A percentile compares a stretch with the other conserved stretches of the same genome.
Evolutionary conservation across 805 yeast species (phyloP).

Genomic region (Ogataea paraovalis): DNA sequence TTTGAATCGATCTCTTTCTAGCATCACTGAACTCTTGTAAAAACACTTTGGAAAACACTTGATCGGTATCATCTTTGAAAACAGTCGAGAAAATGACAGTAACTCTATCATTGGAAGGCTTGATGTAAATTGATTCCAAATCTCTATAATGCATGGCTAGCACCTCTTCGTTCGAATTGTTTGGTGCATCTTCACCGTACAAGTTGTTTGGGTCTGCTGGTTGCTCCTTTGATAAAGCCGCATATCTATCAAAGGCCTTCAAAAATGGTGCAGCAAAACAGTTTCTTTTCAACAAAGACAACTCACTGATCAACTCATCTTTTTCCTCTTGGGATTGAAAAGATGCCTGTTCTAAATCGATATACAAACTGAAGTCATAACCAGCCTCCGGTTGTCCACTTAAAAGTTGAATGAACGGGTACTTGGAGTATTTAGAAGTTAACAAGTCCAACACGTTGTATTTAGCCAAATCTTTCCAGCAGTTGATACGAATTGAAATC

Average conservation of each 20-base stretch:
- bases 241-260: slow-evolving; percentile 77
- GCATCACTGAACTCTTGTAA: slow-evolving; percentile 95
- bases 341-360: slow-evolving; percentile 43
- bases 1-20: slow-evolving; percentile 90
- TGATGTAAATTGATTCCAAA: slow-evolving; percentile 84
- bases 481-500: slow-evolving; percentile 68
- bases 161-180: slow-evolving; percentile 48
- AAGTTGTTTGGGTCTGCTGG: slow-evolving; percentile 38
- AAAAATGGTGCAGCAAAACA: slow-evolving; percentile 92
- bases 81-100: slow-evolving; percentile 93
- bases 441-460: slow-evolving; percentile 62
- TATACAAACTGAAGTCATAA: slow-evolving; percentile 71
- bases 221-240: slow-evolving; percentile 47
- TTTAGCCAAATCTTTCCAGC: slow-evolving; percentile 67
- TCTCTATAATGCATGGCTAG: slow-evolving; percentile 83
- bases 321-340: slow-evolving; percentile 42
- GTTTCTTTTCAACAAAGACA: slow-evolving; percentile 78
- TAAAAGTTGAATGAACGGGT: slow-evolving; percentile 33
- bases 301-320: slow-evolving; percentile 51
- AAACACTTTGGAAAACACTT: slow-evolving; percentile 82
- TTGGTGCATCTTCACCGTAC: slow-evolving; percentile 37
- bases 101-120: slow-evolving; percentile 92
- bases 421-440: slow-evolving; percentile 45
- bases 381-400: slow-evolving; percentile 59
- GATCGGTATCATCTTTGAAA: slow-evolving; percentile 96